These are phyloP conservation scores for Bretziella fagacearum DNA, from an alignment of 2,329 filamentous ascomycete genomes.

Conservation along the genomic window DNA sequence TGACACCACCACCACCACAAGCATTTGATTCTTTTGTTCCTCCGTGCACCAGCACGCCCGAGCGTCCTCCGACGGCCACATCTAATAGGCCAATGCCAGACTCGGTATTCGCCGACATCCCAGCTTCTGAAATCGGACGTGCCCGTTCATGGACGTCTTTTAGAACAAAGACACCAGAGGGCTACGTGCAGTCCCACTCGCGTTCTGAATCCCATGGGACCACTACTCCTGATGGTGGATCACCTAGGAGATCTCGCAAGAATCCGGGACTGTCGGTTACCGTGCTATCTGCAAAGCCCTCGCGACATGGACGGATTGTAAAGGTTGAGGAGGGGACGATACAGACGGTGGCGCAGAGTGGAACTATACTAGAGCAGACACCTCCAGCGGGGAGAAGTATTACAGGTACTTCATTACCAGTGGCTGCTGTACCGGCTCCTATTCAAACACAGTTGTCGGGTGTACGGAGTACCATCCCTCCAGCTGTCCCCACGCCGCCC, in stretches of 20 bases:
- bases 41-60: background rate
- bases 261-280: conserved; percentile 5
- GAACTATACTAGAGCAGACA: background rate
- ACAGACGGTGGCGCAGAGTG: background rate
- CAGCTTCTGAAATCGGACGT: background rate
- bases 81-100: too few species aligned
- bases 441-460: too few species aligned
- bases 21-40: background rate
- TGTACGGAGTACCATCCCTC: too few species aligned
- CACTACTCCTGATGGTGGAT: conserved; percentile 14
- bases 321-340: background rate
- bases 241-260: conserved; percentile 12
- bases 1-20: background rate
- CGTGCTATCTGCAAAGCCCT: background rate
- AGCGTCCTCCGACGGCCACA: too few species aligned
- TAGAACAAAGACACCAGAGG: conserved; percentile 1
- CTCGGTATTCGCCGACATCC: too few species aligned
- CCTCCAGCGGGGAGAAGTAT: background rate
- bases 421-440: too few species aligned
- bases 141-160: background rate
- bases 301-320: conserved; percentile 4
- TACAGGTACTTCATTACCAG: too few species aligned
- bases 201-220: background rate
- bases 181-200: background rate
- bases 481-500: background rate